phyloP scores from a whole-genome alignment of 2,329 filamentous ascomycete species.

The Fusarium abutilonis region DNA sequence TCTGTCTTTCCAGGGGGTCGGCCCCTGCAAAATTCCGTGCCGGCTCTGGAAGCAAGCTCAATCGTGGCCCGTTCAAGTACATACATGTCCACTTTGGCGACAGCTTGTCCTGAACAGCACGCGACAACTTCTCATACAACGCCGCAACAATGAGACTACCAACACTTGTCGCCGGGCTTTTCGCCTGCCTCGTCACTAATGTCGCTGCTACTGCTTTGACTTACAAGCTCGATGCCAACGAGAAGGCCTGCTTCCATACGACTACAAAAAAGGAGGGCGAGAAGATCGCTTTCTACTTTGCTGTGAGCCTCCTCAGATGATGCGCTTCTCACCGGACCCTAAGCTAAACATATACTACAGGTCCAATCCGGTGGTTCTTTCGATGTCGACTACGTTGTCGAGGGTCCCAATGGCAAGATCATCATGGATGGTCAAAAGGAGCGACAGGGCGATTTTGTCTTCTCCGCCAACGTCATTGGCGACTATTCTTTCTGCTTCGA shows the following conservation, averaged over 20 bases:
- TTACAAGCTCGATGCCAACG: slow-evolving; percentile 88
- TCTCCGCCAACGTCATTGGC: slow-evolving; percentile 86
- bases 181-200: slow-evolving; percentile 75
- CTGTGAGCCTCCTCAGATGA: slow-evolving; percentile 67
- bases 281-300: slow-evolving; percentile 99
- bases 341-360: slow-evolving; percentile 56
- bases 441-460: slow-evolving; percentile 96
- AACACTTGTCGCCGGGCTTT: slow-evolving; percentile 70
- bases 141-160: slow-evolving; percentile 70
- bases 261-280: slow-evolving; percentile 78
- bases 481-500: slow-evolving; percentile 99
- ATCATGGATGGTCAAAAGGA: slow-evolving; percentile 90
- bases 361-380: slow-evolving; percentile 98
- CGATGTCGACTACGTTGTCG: slow-evolving; percentile 92
- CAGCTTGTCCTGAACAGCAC: slow-evolving; percentile 48
- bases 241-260: slow-evolving; percentile 95
- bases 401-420: slow-evolving; percentile 80
- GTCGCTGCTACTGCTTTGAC: slow-evolving; percentile 91
- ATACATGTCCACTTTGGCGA: slow-evolving; percentile 42
- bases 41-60: slow-evolving; percentile 42
- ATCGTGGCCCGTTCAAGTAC: slow-evolving; percentile 44
- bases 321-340: not conserved
- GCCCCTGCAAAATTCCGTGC: slow-evolving; percentile 43
- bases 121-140: slow-evolving; percentile 43
- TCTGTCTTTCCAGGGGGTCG: slow-evolving; percentile 31